Conservation (phyloP, 352 stramenopile species). For the Phytopythium delawarense region DNA sequence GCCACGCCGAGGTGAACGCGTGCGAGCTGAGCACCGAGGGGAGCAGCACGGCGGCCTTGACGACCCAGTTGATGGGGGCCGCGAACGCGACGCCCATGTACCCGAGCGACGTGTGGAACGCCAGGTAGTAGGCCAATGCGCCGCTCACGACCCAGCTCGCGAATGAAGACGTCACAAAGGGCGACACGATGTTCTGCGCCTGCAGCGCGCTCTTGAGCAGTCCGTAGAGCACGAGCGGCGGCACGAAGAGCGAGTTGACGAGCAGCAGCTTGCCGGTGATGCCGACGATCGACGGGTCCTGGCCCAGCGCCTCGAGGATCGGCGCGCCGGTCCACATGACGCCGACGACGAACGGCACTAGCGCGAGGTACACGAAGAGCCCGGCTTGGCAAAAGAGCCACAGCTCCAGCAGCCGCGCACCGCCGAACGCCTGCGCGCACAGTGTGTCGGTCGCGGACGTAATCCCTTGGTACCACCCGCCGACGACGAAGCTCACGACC, state of each 20-base stretch:
- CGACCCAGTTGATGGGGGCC: slow-evolving; percentile 21
- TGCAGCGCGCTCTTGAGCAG: slow-evolving; percentile 36
- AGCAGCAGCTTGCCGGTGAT: slow-evolving; percentile 24
- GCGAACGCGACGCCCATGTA: slow-evolving; percentile 42
- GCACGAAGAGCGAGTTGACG: slow-evolving; percentile 20
- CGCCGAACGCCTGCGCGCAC: slow-evolving; percentile 41
- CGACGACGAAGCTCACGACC: slow-evolving; percentile 30
- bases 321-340: slow-evolving; percentile 23
- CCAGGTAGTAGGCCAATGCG: slow-evolving; percentile 29
- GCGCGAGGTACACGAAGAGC: slow-evolving; percentile 25
- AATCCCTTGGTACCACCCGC: slow-evolving; percentile 25
- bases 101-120: slow-evolving; percentile 32
- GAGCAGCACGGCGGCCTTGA: slow-evolving; percentile 29
- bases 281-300: slow-evolving; percentile 27
- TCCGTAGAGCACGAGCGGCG: slow-evolving; percentile 25
- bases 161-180: slow-evolving; percentile 22
- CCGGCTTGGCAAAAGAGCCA: slow-evolving; percentile 51
- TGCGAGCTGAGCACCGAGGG: slow-evolving; percentile 28
- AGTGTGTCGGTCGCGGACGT: slow-evolving; percentile 40
- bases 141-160: slow-evolving; percentile 22
- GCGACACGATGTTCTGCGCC: slow-evolving; percentile 38
- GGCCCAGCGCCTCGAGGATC: slow-evolving; percentile 33
- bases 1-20: slow-evolving; percentile 32
- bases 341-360: slow-evolving; percentile 16
- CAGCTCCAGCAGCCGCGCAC: slow-evolving; percentile 27